Evolutionary conservation across 2,329 filamentous ascomycete species (phyloP).

Genomic region (Sarocladium strictum): DNA sequence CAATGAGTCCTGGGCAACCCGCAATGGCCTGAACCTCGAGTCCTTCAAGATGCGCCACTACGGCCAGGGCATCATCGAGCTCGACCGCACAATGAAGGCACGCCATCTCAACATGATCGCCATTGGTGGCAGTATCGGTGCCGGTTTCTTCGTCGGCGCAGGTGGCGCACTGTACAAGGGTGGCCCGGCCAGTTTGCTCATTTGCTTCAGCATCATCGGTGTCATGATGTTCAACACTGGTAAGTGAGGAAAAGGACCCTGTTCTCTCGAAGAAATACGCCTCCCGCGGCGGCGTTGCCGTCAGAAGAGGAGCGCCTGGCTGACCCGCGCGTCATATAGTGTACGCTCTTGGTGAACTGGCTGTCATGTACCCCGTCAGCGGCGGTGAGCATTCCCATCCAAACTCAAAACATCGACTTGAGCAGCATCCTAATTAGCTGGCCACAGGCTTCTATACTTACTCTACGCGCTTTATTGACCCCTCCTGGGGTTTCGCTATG

Average conservation of each 20-base stretch:
- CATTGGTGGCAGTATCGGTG: constrained; percentile 46
- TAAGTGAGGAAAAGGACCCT: too few species aligned
- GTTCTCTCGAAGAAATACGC: background rate
- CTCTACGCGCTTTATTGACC: constrained; percentile 52
- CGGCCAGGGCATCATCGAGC: constrained; percentile 26
- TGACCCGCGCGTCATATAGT: constrained; percentile 24
- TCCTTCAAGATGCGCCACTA: constrained; percentile 32
- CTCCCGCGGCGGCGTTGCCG: background rate
- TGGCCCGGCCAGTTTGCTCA: constrained; percentile 29
- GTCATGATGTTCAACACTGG: constrained; percentile 47
- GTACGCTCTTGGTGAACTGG: constrained; percentile 52
- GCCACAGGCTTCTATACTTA: constrained; percentile 45
- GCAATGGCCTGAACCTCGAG: constrained; percentile 30
- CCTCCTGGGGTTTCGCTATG: constrained; percentile 50
- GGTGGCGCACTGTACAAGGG: constrained; percentile 42
- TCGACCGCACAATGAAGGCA: constrained; percentile 41
- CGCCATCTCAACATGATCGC: constrained; percentile 56
- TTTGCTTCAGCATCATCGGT: constrained; percentile 43
- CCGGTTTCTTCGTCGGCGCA: constrained; percentile 52
- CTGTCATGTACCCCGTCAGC: constrained; percentile 52
- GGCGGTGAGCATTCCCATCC: constrained; percentile 30
- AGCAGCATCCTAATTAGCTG: background rate
- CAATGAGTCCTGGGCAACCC: constrained; percentile 27
- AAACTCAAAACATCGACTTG: background rate
- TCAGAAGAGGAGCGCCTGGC: background rate